Evolutionary conservation across 202 grass and related monocot species (phyloP), one percentile per base, ranked within the genome.

Genomic region (Hordeum pubiflorum): DNA sequence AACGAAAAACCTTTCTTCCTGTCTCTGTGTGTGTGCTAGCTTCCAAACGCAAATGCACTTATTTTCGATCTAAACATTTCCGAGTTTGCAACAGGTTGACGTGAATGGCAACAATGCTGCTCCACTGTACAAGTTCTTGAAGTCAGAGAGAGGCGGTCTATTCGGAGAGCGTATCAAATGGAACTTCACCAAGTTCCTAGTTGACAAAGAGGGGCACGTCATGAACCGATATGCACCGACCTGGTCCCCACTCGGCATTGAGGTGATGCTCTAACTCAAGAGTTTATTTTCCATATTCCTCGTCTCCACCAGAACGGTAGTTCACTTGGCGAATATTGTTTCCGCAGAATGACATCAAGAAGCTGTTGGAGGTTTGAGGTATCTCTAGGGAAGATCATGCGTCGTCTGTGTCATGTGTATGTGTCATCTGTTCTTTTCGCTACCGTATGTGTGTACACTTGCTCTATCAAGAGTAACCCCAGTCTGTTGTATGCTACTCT

Each of bases 171-270:
- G 82, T 22, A 85, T 93, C 77, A 93, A 93, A 63, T 97, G 89
- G 89, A 97, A 91, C 63, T 91, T 91, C 77, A 91, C 91, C 74
- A 90, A 91, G 58, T 94, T 92, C 26, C 76, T 94, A 12, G 76
- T 78, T 44, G 91, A 91, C 74, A 91, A 89, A 86, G 84, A 97
- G 79, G 94, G 86, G 8, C 73, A 72, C 3, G 89, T 88, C n/a
- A 7, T 90, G 60, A 81, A 75, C 15, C 72, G 89, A 72, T 89
- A 88, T 86, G 87, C 89, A 31, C 82, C 87, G 20, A 89, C 69
- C 27, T 85, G 75, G 24, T 91, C 83, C 18, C 84, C 89, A 1
- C 75, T 75, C 48, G 89, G 69, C 58, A 87, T 91, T 41, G 92
- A 91, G 92, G 87, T 88, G 80, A 85, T 23, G 21, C 39, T 44